Evolutionary conservation across 2,329 filamentous ascomycete genomes (phyloP).

Genomic region (Achaetomium macrosporum): DNA sequence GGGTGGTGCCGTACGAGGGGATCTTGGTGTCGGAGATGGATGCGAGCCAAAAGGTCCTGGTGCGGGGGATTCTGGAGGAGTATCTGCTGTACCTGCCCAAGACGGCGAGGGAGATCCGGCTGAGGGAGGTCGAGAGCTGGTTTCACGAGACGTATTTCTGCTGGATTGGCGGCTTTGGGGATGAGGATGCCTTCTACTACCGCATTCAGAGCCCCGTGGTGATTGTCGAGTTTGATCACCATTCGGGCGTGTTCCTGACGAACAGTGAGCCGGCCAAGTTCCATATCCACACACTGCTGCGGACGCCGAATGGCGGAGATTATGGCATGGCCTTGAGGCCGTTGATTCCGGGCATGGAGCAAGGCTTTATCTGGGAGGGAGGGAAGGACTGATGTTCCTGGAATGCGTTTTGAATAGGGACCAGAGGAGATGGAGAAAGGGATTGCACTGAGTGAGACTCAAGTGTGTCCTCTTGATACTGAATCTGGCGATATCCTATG

Average conservation of each 20-base stretch:
- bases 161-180: conserved; percentile 67
- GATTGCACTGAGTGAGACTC: background rate
- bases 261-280: conserved; percentile 71
- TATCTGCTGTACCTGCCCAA: conserved; percentile 64
- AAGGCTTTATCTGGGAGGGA: conserved; percentile 40
- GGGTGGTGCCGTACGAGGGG: conserved; percentile 69
- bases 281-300: conserved; percentile 68
- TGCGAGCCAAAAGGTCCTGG: conserved; percentile 42
- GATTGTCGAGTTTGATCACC: conserved; percentile 72
- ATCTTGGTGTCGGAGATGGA: conserved; percentile 47
- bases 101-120: conserved; percentile 45
- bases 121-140: conserved; percentile 49
- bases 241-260: conserved; percentile 69
- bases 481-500: background rate
- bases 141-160: conserved; percentile 70
- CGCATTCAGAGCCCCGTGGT: conserved; percentile 71
- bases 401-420: too few species aligned
- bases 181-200: conserved; percentile 70
- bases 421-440: background rate
- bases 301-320: conserved; percentile 70
- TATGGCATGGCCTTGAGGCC: conserved; percentile 55
- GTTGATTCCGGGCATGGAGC: conserved; percentile 32
- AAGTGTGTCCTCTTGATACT: background rate
- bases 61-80: conserved; percentile 55
- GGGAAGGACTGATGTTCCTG: conserved; percentile 3